Base-by-base conservation (phyloP, 768 basidiomycete genomes). In the Leccinum aurantiacum region DNA sequence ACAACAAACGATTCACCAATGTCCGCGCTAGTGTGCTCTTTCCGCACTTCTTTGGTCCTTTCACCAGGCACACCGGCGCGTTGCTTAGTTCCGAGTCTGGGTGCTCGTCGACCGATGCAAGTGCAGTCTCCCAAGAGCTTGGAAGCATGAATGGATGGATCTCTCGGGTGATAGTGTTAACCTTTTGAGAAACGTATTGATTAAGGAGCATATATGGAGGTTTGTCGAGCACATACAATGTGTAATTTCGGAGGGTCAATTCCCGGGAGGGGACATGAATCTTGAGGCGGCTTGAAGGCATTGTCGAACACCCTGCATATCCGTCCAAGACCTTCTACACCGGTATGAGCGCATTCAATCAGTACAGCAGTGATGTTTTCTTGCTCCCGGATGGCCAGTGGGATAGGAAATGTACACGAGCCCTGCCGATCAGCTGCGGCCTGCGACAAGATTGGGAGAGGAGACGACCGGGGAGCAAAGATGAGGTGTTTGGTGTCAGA, bases 1-100 rank as follows among this genome's bases (percentile, higher is more conserved):
- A 74, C 27, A 90, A 70, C 31, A 99, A 76, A 13, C 76, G 77
- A 68, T 97, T 97, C 15, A 90, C 69, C 14, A 93, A 69, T 2
- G 84, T 84, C 56, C 90, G 78, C 1, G 90, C 85, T 67, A 98
- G 89, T 0, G 92, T 93, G 61, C 93, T 96, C 73, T 99, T 99
- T 0, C 96, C 95, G 8, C 85, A 81, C 53, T 91, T 87, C 73
- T 92, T 95, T 1, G 91, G 83, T 1, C 96, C 96, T 68, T 88
- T 92, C 22, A 98, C 80, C 2, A 97, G 68, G 61, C 79, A 87
- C 0, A 88, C 75, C 0, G 76, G 69, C 0, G 75, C 70, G 3
- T 60, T 58, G 13, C 22, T 73, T 58, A 49, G 66, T 57, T 54
- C 67, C 7, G 37, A 56, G 9, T 57, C 53, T 25, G 54, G 41